These are phyloP conservation scores for Lipomyces oligophaga DNA, from an alignment of 805 yeast species.

Conservation along the genomic window DNA sequence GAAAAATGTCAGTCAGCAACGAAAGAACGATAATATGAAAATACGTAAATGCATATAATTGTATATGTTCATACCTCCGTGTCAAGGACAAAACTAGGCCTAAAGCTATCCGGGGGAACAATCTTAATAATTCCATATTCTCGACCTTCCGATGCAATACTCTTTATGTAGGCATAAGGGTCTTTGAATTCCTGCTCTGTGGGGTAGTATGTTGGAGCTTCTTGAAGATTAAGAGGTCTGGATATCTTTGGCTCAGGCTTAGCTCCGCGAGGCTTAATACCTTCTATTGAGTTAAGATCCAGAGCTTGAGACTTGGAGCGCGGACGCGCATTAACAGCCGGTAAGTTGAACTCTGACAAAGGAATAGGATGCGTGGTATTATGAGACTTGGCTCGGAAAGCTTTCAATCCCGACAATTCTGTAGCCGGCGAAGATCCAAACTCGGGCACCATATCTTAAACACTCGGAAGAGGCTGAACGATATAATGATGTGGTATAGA, in stretches of 20 bases:
- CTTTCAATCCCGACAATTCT: neutral
- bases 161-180: conserved; percentile 64
- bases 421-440: neutral
- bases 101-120: conserved; percentile 53
- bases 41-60: neutral
- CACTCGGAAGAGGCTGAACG: no score
- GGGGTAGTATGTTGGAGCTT: conserved; percentile 58
- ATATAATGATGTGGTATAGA: no score
- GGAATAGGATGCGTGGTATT: conserved; percentile 8
- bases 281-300: conserved; percentile 15
- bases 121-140: conserved; percentile 73
- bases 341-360: conserved; percentile 17
- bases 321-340: conserved; percentile 23
- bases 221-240: conserved; percentile 37
- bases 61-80: conserved; percentile 27
- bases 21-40: neutral
- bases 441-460: neutral
- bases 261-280: neutral
- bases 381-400: neutral
- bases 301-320: conserved; percentile 17
- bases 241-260: conserved; percentile 22
- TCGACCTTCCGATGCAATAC: conserved; percentile 49
- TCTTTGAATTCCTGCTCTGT: conserved; percentile 53
- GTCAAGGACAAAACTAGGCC: conserved; percentile 40
- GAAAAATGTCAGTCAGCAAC: neutral